Percentiles rank a stretch among this genome's conserved stretches.
Evolutionary conservation across 2,329 filamentous ascomycete species (phyloP).

Genomic region (Cryphonectria carpinicola): DNA sequence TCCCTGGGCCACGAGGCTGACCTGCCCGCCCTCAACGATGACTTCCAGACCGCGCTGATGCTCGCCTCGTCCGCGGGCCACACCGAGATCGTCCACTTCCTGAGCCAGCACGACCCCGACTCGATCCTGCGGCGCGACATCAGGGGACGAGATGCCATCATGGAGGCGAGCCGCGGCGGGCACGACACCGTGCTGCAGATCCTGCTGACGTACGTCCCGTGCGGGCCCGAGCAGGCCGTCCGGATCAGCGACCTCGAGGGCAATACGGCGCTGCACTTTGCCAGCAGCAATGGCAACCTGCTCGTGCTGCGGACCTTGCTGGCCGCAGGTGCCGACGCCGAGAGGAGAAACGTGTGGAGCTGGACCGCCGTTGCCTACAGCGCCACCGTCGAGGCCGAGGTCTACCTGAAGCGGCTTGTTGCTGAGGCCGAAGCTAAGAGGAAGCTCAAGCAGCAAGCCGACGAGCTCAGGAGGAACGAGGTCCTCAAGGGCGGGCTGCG

Average conservation of each 20-base stretch:
- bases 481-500: slow-evolving; percentile 51
- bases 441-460: slow-evolving; percentile 42
- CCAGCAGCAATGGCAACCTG: slow-evolving; percentile 78
- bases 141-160: slow-evolving; percentile 72
- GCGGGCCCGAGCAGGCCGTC: slow-evolving; percentile 57
- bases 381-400: slow-evolving; percentile 79
- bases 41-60: slow-evolving; percentile 81
- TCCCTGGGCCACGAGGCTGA: slow-evolving; percentile 70
- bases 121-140: slow-evolving; percentile 69
- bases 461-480: slow-evolving; percentile 46
- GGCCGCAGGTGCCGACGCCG: slow-evolving; percentile 75
- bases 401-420: slow-evolving; percentile 79
- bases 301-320: slow-evolving; percentile 77
- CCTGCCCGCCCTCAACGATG: slow-evolving; percentile 76
- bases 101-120: slow-evolving; percentile 66
- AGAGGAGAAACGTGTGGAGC: slow-evolving; percentile 72
- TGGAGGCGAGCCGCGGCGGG: slow-evolving; percentile 64
- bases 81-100: slow-evolving; percentile 72
- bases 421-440: slow-evolving; percentile 70
- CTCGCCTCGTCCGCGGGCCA: slow-evolving; percentile 72
- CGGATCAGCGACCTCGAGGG: slow-evolving; percentile 68
- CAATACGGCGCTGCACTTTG: slow-evolving; percentile 89
- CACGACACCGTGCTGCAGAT: slow-evolving; percentile 69
- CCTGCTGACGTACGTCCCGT: slow-evolving; percentile 63
- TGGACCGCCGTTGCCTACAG: slow-evolving; percentile 87